Conservation (phyloP, 2,329 filamentous ascomycete species). For the Colletotrichum incanum region DNA sequence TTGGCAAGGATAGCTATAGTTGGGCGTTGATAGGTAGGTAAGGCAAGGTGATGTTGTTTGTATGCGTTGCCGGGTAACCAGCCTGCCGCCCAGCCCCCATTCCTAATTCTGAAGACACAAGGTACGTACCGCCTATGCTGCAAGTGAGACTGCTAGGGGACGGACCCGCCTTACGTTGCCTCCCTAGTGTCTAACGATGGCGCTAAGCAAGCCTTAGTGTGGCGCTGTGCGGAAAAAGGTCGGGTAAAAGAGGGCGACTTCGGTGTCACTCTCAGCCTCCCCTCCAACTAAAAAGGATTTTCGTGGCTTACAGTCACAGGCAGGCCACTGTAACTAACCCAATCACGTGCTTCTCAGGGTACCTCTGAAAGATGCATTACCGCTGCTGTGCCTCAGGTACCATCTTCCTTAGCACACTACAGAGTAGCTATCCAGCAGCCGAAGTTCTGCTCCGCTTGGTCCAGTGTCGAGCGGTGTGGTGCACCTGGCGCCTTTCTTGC, state of each 20-base stretch:
- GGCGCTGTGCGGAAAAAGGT: not conserved
- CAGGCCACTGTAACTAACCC: too few relatives aligned
- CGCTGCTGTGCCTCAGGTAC: not conserved
- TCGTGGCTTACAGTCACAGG: not conserved
- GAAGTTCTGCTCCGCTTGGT: too few relatives aligned
- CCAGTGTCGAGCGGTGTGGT: not conserved
- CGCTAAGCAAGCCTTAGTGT: not conserved
- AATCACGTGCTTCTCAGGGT: slow-evolving; percentile 3
- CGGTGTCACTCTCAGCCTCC: not conserved
- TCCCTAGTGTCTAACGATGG: too few relatives aligned
- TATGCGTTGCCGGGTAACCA: slow-evolving; percentile 32
- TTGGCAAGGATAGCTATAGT: slow-evolving; percentile 1
- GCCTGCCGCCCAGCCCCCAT: not conserved
- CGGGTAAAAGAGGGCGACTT: not conserved
- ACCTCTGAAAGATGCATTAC: not conserved
- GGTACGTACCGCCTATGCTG: not conserved
- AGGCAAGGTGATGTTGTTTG: slow-evolving; percentile 14
- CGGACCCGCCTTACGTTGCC: too few relatives aligned
- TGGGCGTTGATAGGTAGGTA: not conserved
- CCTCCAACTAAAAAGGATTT: not conserved
- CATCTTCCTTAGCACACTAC: not conserved
- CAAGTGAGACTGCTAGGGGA: not conserved
- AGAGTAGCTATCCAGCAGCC: too few relatives aligned
- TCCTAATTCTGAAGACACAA: not conserved
- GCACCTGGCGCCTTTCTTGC: not conserved